Evolutionary conservation across 1,284 basidiomycete genomes (phyloP), one percentile per base, ranked within the genome.

Genomic region (Inonotus obliquus): DNA sequence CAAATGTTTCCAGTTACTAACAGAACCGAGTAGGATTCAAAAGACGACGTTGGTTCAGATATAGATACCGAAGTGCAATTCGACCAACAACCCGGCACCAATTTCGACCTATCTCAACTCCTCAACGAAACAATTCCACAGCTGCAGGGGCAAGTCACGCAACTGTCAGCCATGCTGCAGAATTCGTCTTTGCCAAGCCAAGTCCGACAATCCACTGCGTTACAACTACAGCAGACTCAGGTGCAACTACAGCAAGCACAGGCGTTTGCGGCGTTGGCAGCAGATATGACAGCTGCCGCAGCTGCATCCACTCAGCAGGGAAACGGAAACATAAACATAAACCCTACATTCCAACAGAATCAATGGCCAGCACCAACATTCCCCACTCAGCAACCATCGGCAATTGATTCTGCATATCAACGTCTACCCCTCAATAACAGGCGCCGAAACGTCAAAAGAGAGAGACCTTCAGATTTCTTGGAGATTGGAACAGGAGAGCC

Each of bases 331-430:
- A 57, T 56, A 19, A 59, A 59, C 41, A 59, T 58, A 32, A 60
- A 64, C 37, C 51, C 51, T 17, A 52, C 29, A 13, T 60, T 59
- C 23, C 52, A 51, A 23, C 71, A 72, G 61, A 73, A 73, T 38
- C 67, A 68, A 37, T 80, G 79, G 78, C 54, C 25, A 19, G 17
- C 54, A 37, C 49, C 55, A n/a, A 77, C 80, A 53, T 87, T 82
- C 71, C 67, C 79, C 57, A 83, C 80, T 64, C 85, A 87, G 68
- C 86, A 87, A 70, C 80, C 81, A 45, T 76, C 80, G 52, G 80
- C 80, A 5, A 83, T 84, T 69, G 90, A 92, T 65, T 91, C 89
- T 13, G 87, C 91, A n/a, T 92, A 92, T 71, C 90, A 93, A 71
- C 79, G 91, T 52, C 70, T 91, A 56, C 89, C 91, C 32, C 73